Base-by-base conservation (phyloP, 768 basidiomycete genomes). In the Tricholomella constricta region DNA sequence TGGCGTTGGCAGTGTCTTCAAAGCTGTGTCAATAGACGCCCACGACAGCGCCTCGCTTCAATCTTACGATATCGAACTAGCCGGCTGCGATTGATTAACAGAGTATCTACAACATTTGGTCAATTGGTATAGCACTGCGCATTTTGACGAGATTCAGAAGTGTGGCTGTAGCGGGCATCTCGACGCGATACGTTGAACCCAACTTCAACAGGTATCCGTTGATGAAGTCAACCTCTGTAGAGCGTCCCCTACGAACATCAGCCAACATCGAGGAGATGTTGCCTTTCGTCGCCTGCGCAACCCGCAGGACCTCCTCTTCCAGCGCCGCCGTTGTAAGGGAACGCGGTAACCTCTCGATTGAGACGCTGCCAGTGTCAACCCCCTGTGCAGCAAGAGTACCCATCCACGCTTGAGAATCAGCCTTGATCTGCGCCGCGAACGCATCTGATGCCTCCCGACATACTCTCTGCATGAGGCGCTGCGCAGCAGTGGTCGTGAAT, bases 201-300 rank as follows among this genome's bases (percentile, higher is more conserved):
- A 93, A 70, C 7, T 72, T 69, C 25, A 84, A 64, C 44, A 98
- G 68, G 66, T 94, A 91, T 4, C 95, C 94, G 54, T 91, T 94
- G 61, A 97, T 75, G 61, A 74, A 90, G 15, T 88, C 81, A 20
- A 98, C 79, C 72, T 98, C 94, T 0, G 93, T 94, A 5, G 63
- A 55, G 46, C 73, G 72, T 37, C 86, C 85, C 27, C 70, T 68
- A 57, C 77, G 78, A 25, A 95, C 67, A 64, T 96, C 93, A 14
- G 74, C 66, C 15, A 94, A 74, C 83, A 93, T 97, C 14, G 88
- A 91, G 6, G 92, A 93, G 46, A 85, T 79, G 64, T 94, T 93
- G 12, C 72, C 70, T 36, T 69, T 72, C 3, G 91, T 95, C 20
- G 72, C 48, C 8, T 74, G 56, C 14, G 84, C 80, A 38, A 93